Conservation (phyloP, 2,329 filamentous ascomycete species). For the Tolypocladium inflatum region DNA sequence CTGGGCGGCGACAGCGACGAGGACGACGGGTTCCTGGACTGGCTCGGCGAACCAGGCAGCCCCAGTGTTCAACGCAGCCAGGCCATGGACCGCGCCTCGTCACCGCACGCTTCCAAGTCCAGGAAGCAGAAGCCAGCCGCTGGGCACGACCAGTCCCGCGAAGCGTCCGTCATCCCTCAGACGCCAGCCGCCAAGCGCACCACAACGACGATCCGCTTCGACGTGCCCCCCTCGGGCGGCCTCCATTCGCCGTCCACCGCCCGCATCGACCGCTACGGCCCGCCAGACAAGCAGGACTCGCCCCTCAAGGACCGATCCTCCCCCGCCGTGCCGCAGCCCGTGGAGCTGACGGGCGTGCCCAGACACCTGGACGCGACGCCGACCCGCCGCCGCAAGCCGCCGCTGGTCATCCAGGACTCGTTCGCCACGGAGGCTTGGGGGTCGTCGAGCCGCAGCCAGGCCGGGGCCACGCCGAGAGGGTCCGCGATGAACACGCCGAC, state of each 20-base stretch:
- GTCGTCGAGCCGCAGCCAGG: slow-evolving; percentile 14
- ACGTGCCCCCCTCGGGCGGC: slow-evolving; percentile 34
- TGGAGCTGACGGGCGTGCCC: slow-evolving; percentile 11
- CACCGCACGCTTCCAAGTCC: neutral
- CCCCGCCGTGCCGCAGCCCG: slow-evolving; percentile 10
- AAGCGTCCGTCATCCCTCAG: slow-evolving; percentile 29
- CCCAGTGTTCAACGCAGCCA: slow-evolving; percentile 13
- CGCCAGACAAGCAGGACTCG: slow-evolving; percentile 20
- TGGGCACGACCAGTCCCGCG: slow-evolving; percentile 9
- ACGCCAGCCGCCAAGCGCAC: slow-evolving; percentile 24
- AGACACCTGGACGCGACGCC: slow-evolving; percentile 8
- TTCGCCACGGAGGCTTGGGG: slow-evolving; percentile 27
- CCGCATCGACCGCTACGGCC: slow-evolving; percentile 28
- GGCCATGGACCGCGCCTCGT: neutral
- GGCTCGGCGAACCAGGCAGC: slow-evolving; percentile 19
- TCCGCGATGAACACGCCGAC: slow-evolving; percentile 9
- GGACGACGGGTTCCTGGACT: slow-evolving; percentile 21
- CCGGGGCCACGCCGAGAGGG: slow-evolving; percentile 2
- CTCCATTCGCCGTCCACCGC: slow-evolving; percentile 29
- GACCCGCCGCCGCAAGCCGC: slow-evolving; percentile 10
- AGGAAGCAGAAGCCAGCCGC: neutral
- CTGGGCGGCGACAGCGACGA: slow-evolving; percentile 5
- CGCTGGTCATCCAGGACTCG: slow-evolving; percentile 35
- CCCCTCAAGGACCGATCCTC: slow-evolving; percentile 27
- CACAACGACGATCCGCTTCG: slow-evolving; percentile 17